These are phyloP conservation scores for Cymodocea nodosa DNA, from an alignment of 116 monocot species.

Conservation along the genomic window DNA sequence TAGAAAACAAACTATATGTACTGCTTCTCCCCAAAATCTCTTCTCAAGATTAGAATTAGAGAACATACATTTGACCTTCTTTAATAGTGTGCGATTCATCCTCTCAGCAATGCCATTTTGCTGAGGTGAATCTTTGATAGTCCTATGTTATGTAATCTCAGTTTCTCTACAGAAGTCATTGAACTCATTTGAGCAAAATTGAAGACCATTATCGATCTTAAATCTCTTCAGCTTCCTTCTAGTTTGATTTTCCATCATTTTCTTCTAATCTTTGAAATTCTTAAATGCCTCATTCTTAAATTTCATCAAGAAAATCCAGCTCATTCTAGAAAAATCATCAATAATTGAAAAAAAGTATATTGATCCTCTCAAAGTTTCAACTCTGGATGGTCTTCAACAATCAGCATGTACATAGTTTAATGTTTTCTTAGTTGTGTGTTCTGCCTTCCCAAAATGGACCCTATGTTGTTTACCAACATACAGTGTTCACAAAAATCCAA, in stretches of 20 bases:
- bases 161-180: conserved; percentile 4
- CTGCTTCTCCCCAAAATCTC: conserved; percentile 7
- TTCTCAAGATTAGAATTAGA: conserved; percentile 1
- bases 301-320: too few species aligned
- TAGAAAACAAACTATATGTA: neutral
- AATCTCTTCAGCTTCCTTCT: too few species aligned
- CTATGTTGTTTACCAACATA: conserved; percentile 3
- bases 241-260: too few species aligned
- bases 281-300: too few species aligned
- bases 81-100: conserved; percentile 7
- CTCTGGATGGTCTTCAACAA: neutral
- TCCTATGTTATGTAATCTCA: conserved; percentile 1
- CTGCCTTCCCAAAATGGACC: neutral
- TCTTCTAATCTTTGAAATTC: too few species aligned
- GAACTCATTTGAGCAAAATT: conserved; percentile 12
- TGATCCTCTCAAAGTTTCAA: neutral
- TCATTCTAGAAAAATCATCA: too few species aligned
- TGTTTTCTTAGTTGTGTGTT: conserved; percentile 1
- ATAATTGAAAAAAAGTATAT: conserved; percentile 7
- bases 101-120: conserved; percentile 13
- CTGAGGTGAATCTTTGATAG: neutral
- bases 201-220: too few species aligned
- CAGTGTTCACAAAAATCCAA: conserved; percentile 7
- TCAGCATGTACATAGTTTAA: conserved; percentile 5
- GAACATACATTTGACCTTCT: conserved; percentile 5